Evolutionary conservation across 1,284 basidiomycete genomes (phyloP), one percentile per base, ranked within the genome.

Genomic region (Xerocomus minutiporus): DNA sequence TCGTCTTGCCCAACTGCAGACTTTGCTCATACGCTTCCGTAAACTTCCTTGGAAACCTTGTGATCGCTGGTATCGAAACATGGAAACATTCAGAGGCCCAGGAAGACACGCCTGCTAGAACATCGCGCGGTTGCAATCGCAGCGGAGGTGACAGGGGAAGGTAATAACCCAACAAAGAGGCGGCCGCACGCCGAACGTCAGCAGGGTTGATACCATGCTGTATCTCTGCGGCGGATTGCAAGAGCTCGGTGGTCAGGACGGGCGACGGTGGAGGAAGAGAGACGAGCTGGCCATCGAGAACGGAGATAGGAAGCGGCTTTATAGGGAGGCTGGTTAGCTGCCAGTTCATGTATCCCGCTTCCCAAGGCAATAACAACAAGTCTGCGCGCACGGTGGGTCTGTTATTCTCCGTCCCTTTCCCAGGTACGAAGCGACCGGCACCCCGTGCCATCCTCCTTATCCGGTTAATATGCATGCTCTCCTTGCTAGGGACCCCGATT

Each of bases 401-500:
- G 26, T 12, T 34, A 3, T n/a, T 26, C 8, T 46, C 40, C 9
- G 35, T 39, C 3, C 35, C 41, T 20, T 32, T 45, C 34, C 2
- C n/a, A 7, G 48, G 42, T 1, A 91, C 91, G n/a, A 71, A 62
- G 25, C 72, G 70, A 36, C 79, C 78, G 9, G 78, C 77, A 2
- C 85, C 90, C 62, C 95, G 86, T 20, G 93, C 94, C 0, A 96
- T 97, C 55, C 94, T 81, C 2, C 94, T 93, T 45, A 98, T 85
- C 57, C 96, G 88, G 66, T 97, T 94, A 48, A 96, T 78, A 70
- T 99, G 99, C 62, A 89, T 83, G 44, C 94, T 88, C 9, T 80
- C 69, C 5, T 71, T 77, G 7, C 73, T 68, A 1, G 96, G 93
- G 5, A 91, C 75, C 53, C 96, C 93, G 51, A 99, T 75, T 71